Evolutionary conservation across 1,284 basidiomycete genomes (phyloP), one percentile per base, ranked within the genome.

Genomic region (Coniferiporia sulphurascens): DNA sequence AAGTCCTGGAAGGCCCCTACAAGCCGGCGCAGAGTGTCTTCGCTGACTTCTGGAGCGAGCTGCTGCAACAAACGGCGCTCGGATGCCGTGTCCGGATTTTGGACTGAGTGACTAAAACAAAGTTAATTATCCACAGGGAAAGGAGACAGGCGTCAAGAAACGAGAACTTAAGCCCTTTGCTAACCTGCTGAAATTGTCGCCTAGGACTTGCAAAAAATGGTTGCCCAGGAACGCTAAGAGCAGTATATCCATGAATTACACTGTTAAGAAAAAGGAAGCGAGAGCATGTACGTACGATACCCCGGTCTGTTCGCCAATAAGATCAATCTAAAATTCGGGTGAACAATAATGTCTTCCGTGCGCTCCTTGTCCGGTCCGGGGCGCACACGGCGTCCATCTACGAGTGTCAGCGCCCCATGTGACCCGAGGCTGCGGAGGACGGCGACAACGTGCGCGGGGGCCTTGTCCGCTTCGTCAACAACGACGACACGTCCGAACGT

Each of bases 381-480:
- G n/a, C 79, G 71, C 1, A 86, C 82, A 9, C 83, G 73, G 1
- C 84, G 74, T 21, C 85, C 84, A 68, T 87, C 84, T 0, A 82
- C 75, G 3, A 86, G 74, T 0, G 79, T 80, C 69, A 87, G 72
- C 68, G 86, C 84, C 8, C 80, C 77, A 58, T 85, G 82, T 1
- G 83, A 81, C 2, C 83, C 84, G 35, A 87, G 76, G 66, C 83
- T 85, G 35, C 82, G 74, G 76, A 87, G 86, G 54, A 86, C 79
- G 3, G 85, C 84, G 15, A 86, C 84, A 55, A 87, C 85, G 62
- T 87, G 84, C 65, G 86, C 84, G 2, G 84, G 83, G 10, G 84
- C 85, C 69, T 87, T 87, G 71, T 87, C 85, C 7, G 84, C 85
- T 64, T 87, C 84, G 65, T 87, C 84, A 50, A 86, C 78, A 63